These are phyloP conservation scores for Actinomortierella ambigua DNA, from an alignment of 371 early-diverging fungal species.

Conservation along the genomic window DNA sequence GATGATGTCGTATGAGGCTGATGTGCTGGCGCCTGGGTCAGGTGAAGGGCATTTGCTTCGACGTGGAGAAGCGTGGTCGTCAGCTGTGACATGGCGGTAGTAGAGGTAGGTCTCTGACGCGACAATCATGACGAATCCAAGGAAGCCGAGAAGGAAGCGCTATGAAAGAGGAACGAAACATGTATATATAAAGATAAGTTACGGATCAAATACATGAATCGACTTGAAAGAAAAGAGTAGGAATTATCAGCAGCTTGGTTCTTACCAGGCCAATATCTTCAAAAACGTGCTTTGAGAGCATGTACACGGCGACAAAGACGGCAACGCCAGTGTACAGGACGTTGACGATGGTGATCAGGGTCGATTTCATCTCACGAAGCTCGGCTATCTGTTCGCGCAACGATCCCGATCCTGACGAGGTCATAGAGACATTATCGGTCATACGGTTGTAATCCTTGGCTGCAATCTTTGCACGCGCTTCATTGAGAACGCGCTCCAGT, in stretches of 20 bases:
- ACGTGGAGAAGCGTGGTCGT: no score
- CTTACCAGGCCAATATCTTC: constrained; percentile 32
- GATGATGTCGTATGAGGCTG: no score
- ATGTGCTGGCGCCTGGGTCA: no score
- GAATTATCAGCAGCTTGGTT: not conserved
- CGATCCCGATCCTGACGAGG: constrained; percentile 10
- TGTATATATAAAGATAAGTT: not conserved
- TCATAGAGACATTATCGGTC: constrained; percentile 13
- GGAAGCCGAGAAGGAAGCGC: constrained; percentile 31
- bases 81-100: constrained; percentile 20
- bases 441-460: constrained; percentile 38
- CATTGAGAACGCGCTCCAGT: constrained; percentile 33
- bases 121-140: constrained; percentile 33
- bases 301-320: constrained; percentile 35
- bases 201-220: no score
- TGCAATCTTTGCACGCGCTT: constrained; percentile 25
- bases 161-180: constrained; percentile 1
- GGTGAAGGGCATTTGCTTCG: no score
- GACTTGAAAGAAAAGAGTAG: not conserved
- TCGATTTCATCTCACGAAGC: constrained; percentile 30
- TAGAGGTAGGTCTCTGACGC: constrained; percentile 40
- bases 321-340: constrained; percentile 38
- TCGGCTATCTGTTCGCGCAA: constrained; percentile 33
- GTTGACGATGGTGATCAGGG: constrained; percentile 32
- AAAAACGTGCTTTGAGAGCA: constrained; percentile 38